Evolutionary conservation across 2,329 filamentous ascomycete species (phyloP), one percentile per base, ranked within the genome.

Genomic region (Raffaelea albimanens): DNA sequence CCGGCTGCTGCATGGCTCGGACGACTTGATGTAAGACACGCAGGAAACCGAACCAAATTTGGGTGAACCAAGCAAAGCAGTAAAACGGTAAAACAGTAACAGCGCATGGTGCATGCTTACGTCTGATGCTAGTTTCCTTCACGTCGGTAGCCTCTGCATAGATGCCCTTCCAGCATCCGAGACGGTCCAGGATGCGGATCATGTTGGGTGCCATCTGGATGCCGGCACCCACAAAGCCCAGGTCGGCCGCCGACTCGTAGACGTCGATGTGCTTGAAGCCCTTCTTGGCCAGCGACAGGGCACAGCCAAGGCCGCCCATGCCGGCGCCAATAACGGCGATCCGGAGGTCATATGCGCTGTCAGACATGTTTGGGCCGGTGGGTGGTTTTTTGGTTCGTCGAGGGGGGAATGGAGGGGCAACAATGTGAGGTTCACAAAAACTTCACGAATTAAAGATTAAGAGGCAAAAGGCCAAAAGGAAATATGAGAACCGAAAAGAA

Each of bases 171-270:
- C 86, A 91, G 50, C 84, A 83, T 10, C 82, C 86, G 36, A 90
- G 67, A 14, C 73, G 69, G 58, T 87, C 82, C 13, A 93, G 72
- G 9, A 93, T 84, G 2, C 85, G 76, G 3, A 82, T 81, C 75
- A 91, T 85, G 55, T 93, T 94, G 0, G 87, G 87, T 0, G 87
- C 85, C 49, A 91, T 72, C 61, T 94, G 87, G 54, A 93, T 91
- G 5, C 87, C 87, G 1, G 87, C 87, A 21, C 87, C 87, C 1
- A 91, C 85, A 57, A 91, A 91, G 5, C 86, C 86, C 4, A 91
- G 72, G 54, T 80, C 76, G 4, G 82, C 77, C 0, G 85, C 85
- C 33, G 73, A 76, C 61, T 91, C 87, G 61, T 81, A 91, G 44
- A 91, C 78, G 47, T 83, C 71, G 57, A 91, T 82, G 49, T 84